Conservation (phyloP, 2,329 filamentous ascomycete species). For the Aspergillus vadensis region DNA sequence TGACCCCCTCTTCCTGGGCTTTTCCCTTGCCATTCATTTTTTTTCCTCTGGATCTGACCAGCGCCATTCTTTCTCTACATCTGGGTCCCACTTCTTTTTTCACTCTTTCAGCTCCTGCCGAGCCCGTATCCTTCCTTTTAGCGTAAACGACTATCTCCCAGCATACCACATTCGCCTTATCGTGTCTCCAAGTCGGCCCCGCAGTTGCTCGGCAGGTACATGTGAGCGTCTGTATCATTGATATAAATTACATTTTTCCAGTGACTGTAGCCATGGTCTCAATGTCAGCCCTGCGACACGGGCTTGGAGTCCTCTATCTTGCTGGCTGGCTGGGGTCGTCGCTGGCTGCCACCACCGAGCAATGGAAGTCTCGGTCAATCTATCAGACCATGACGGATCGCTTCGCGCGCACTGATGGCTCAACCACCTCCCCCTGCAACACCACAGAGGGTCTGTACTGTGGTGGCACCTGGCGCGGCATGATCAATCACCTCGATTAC, state of each 20-base stretch:
- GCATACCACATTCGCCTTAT: neutral
- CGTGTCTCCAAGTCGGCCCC: neutral
- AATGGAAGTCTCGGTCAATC: slow-evolving; percentile 47
- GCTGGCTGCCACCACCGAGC: slow-evolving; percentile 28
- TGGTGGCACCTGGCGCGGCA: slow-evolving; percentile 54
- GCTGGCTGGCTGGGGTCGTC: slow-evolving; percentile 5
- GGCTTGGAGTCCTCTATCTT: neutral
- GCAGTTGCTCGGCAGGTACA: neutral
- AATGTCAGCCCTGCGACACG: neutral
- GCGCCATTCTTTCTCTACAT: neutral
- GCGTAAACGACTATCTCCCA: neutral
- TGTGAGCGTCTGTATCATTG: neutral
- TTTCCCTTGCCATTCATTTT: neutral
- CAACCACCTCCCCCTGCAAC: slow-evolving; percentile 35
- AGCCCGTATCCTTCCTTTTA: neutral
- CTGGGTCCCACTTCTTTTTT: neutral
- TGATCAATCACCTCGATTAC: slow-evolving; percentile 53
- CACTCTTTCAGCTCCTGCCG: neutral
- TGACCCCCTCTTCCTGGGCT: neutral
- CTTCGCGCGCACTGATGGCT: slow-evolving; percentile 47
- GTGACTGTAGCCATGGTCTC: neutral
- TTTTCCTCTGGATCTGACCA: neutral
- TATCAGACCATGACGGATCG: slow-evolving; percentile 53
- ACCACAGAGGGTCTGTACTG: slow-evolving; percentile 45
- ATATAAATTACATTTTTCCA: neutral